Evolutionary conservation across 495 filamentous ascomycete species (phyloP), one percentile per base, ranked within the genome.

Genomic region (Trichoderma asperelloides): DNA sequence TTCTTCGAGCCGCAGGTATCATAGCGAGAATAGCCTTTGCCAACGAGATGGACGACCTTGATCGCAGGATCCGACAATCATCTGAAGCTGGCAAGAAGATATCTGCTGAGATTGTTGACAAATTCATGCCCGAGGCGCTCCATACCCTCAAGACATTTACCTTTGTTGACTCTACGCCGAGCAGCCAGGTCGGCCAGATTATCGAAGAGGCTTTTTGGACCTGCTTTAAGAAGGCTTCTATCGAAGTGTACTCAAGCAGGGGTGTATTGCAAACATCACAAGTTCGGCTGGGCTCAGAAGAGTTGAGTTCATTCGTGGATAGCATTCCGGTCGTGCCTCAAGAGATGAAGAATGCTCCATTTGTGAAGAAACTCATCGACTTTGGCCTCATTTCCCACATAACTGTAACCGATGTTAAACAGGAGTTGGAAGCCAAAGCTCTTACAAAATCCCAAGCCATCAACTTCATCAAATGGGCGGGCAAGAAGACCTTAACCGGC

Each of bases 181-280:
- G 88, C 65, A 83, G 85, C 3, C 78, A 88, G 63, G 87, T 98
- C 28, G 90, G 91, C 1, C 84, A 89, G 66, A 88, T 88, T 64
- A 92, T 98, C 67, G 91, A 96, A 75, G 89, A 96, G 75, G 91
- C 91, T 1, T 99, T 98, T 73, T 99, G 95, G 95, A 93, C 86
- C 67, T 91, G 90, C 64, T 92, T 89, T 73, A 90, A 87, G 70
- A 87, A 87, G 43, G 82, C 87, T 1, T 88, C 86, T 1, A 93
- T 98, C 68, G 93, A 97, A 70, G 83, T 98, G 3, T 85, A 95
- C 66, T 96, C 92, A 15, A 95, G 91, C 7, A 84, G 87, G 65
- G 96, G 96, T 62, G 87, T 99, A 1, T 81, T 96, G 47, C 84
- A 87, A 41, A 92, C 88, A 27, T 85, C 87, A 23, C 79, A 89